These are phyloP conservation scores for Zangia roseola DNA, from an alignment of 768 basidiomycete species.

Conservation along the genomic window DNA sequence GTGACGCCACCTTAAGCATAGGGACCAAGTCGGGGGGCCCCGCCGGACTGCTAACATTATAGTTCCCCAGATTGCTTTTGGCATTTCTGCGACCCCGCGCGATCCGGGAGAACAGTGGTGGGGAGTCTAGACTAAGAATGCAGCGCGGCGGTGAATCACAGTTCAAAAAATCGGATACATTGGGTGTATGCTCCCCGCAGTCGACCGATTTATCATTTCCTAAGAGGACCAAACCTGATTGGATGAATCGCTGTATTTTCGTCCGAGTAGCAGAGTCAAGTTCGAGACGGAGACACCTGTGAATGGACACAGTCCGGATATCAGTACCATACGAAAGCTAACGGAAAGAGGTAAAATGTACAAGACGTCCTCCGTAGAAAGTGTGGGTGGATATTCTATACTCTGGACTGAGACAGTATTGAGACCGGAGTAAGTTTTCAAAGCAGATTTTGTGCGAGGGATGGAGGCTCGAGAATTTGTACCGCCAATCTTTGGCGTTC, in stretches of 20 bases:
- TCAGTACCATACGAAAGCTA: background rate
- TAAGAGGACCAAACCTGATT: constrained; percentile 21
- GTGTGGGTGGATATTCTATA: constrained; percentile 30
- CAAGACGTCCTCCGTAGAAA: constrained; percentile 40
- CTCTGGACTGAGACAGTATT: constrained; percentile 28
- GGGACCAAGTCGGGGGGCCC: constrained; percentile 27
- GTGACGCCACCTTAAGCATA: constrained; percentile 23
- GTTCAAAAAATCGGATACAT: constrained; percentile 31
- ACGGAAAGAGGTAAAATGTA: constrained; percentile 23
- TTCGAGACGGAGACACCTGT: constrained; percentile 33
- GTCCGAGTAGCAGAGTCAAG: constrained; percentile 27
- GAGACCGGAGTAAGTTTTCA: constrained; percentile 24
- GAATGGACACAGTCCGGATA: background rate
- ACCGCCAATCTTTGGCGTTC: constrained; percentile 44
- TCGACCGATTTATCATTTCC: constrained; percentile 10
- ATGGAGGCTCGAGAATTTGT: constrained; percentile 24
- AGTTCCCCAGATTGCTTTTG: background rate
- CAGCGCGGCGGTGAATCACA: constrained; percentile 27
- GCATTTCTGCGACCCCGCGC: background rate
- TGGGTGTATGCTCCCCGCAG: constrained; percentile 12
- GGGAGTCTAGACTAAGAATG: constrained; percentile 32
- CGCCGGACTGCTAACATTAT: constrained; percentile 8
- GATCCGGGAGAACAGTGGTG: constrained; percentile 46
- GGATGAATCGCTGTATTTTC: constrained; percentile 29
- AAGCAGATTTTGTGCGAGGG: constrained; percentile 22